Evolutionary conservation across 331 rosid genomes (phyloP).

Genomic region (Prunus yedoensis): DNA sequence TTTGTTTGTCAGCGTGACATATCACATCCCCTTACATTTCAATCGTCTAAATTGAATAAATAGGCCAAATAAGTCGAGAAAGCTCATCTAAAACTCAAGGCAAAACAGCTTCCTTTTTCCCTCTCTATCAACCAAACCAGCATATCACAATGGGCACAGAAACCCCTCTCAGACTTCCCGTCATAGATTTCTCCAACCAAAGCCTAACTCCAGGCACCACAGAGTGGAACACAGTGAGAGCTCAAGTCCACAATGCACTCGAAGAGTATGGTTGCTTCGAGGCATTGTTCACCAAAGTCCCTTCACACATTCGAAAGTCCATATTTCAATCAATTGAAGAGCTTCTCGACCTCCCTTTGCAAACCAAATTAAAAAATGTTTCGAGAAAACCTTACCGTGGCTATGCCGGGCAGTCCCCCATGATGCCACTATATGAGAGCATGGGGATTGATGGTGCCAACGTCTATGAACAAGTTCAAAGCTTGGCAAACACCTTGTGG

Average conservation of each 20-base stretch:
- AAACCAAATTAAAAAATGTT: constrained; percentile 49
- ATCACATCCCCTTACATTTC: background rate
- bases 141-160: constrained; percentile 3
- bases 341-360: constrained; percentile 55
- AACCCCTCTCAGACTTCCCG: constrained; percentile 32
- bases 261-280: constrained; percentile 67
- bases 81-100: background rate
- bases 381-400: constrained; percentile 57
- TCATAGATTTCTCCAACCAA: constrained; percentile 37
- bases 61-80: background rate
- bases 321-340: constrained; percentile 29
- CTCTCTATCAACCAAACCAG: background rate
- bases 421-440: constrained; percentile 57
- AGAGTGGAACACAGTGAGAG: constrained; percentile 46
- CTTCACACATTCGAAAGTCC: constrained; percentile 33
- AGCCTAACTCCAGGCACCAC: constrained; percentile 18
- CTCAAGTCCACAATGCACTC: constrained; percentile 47
- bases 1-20: background rate
- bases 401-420: constrained; percentile 47
- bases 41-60: background rate
- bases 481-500: constrained; percentile 41
- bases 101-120: background rate
- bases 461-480: constrained; percentile 34
- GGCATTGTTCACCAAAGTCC: constrained; percentile 48
- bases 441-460: constrained; percentile 50